These are phyloP conservation scores for Trypanosoma mega DNA, from an alignment of 208 protist genomes.

Conservation along the genomic window DNA sequence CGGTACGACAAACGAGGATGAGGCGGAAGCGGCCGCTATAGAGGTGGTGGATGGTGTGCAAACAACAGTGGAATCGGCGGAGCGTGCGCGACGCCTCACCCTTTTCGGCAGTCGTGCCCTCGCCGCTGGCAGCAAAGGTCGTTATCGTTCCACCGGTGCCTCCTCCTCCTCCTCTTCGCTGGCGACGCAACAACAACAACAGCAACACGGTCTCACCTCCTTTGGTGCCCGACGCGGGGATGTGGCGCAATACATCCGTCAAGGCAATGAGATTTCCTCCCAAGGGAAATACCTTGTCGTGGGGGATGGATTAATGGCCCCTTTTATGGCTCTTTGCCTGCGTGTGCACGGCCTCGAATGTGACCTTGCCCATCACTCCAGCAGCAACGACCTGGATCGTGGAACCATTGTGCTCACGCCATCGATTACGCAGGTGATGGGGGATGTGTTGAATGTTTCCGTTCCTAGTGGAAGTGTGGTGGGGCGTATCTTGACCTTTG, in stretches of 20 bases:
- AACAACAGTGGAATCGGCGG: conserved; percentile 10
- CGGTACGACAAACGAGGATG: too few relatives aligned
- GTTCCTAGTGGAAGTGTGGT: conserved; percentile 90
- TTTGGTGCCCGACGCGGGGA: conserved; percentile 57
- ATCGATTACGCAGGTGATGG: conserved; percentile 90
- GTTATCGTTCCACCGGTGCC: conserved; percentile 1
- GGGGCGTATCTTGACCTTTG: conserved; percentile 85
- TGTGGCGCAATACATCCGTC: conserved; percentile 51
- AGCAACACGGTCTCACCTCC: conserved; percentile 44
- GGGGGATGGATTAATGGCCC: conserved; percentile 88
- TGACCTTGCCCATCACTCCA: conserved; percentile 77
- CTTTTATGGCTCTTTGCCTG: conserved; percentile 92
- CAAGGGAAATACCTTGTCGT: conserved; percentile 86
- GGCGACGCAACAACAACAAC: conserved; percentile 5
- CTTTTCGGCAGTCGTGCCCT: conserved; percentile 85
- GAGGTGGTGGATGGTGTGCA: background rate
- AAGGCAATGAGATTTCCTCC: conserved; percentile 43
- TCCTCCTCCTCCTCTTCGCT: conserved; percentile 8
- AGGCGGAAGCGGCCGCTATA: background rate
- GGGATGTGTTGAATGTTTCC: conserved; percentile 88
- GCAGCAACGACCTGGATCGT: conserved; percentile 71
- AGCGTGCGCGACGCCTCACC: conserved; percentile 39
- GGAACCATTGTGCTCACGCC: conserved; percentile 89
- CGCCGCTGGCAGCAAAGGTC: conserved; percentile 62
- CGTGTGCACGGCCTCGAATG: conserved; percentile 87